Conservation (phyloP, 495 filamentous ascomycete species). For the Daldinia bambusicola region DNA sequence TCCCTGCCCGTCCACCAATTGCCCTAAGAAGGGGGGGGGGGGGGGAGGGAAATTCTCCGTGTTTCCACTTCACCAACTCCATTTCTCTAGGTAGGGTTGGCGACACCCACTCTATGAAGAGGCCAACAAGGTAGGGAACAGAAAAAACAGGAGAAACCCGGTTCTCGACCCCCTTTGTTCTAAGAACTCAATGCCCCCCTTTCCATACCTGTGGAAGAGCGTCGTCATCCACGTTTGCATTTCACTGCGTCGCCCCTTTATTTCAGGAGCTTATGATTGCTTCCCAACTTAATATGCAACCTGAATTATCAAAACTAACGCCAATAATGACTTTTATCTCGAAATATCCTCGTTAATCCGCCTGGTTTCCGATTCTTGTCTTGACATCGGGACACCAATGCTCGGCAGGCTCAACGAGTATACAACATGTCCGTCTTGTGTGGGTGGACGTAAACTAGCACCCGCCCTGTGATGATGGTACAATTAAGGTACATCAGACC, state of each 20-base stretch:
- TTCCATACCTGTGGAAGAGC: neutral
- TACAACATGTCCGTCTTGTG: neutral
- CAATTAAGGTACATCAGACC: constrained; percentile 14
- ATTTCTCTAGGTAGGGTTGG: constrained; percentile 12
- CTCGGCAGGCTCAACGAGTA: neutral
- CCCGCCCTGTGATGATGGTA: neutral
- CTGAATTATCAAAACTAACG: constrained; percentile 2
- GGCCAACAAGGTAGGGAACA: constrained; percentile 1
- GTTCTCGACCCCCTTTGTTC: neutral
- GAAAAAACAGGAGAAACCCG: neutral
- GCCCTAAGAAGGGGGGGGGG: constrained; percentile 5
- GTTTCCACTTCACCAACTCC: constrained; percentile 25
- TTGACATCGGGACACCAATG: neutral
- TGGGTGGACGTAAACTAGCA: neutral
- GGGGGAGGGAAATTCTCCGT: constrained; percentile 23
- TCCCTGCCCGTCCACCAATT: constrained; percentile 22
- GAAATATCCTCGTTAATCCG: neutral
- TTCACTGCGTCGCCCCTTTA: neutral
- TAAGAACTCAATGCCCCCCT: neutral
- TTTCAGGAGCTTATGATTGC: neutral
- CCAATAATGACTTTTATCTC: neutral
- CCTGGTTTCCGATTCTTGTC: neutral
- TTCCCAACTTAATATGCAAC: constrained; percentile 10
- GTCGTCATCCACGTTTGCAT: neutral
- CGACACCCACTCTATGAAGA: constrained; percentile 8